Evolutionary conservation across 2,329 filamentous ascomycete genomes (phyloP), one percentile per base, ranked within the genome.

Genomic region (Hirsutella thompsonii): DNA sequence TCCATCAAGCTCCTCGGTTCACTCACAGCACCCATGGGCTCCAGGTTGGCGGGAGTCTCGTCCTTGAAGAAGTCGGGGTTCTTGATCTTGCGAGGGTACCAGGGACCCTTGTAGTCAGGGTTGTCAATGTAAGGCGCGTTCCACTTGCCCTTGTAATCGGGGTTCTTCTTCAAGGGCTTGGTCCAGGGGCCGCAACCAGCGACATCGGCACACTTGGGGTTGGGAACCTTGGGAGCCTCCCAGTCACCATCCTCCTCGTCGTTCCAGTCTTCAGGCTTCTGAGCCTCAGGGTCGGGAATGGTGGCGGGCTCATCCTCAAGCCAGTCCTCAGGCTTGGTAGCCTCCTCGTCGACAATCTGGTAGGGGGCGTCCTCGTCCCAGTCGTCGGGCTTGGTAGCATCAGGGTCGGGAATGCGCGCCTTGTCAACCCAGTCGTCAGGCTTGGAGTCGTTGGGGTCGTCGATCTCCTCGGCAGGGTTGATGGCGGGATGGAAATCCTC

Each of bases 231-330:
- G 44, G 90, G 92, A 40, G 89, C 69, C 52, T 94, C 65, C 88
- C 89, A 98, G 72, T 98, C 92, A 64, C 92, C 92, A 63, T 98
- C 92, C 71, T 98, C 92, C 72, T 98, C 92, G 45, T 98, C 90
- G 68, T 95, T 90, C 92, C 92, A 98, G 62, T 96, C 92, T 69
- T 94, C 89, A 47, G 92, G 92, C 82, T 96, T 98, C 71, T 85
- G 74, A 39, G 90, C 88, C 70, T 94, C 88, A 42, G 92, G 92
- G 69, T 98, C 92, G 43, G 89, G 76, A 46, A 96, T 71, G 50
- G 77, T 83, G 47, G 75, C 67, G 49, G 89, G 77, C 72, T 96
- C 92, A 48, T 88, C 71, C 63, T 88, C 90, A 47, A 98, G 81
- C 92, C 92, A 98, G 68, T 96, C 92, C 52, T 86, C 89, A 39